Evolutionary conservation across 2,329 filamentous ascomycete genomes (phyloP).

Genomic region (Neoascochyta sp.): DNA sequence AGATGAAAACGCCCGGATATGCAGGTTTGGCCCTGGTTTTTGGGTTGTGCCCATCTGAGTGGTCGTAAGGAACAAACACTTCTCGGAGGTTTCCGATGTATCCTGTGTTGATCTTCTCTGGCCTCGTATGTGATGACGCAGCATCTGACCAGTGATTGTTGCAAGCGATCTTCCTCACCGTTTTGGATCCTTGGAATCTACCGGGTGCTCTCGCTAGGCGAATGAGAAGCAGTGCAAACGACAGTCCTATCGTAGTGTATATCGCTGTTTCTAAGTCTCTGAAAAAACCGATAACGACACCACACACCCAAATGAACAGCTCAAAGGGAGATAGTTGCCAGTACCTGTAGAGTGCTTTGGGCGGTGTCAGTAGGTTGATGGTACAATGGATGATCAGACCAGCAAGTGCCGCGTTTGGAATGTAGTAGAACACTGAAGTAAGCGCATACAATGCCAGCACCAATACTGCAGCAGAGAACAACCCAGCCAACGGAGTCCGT

Average conservation of each 20-base stretch:
- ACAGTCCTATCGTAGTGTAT: slow-evolving; percentile 75
- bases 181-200: slow-evolving; percentile 18
- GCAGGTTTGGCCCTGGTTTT: slow-evolving; percentile 58
- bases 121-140: not conserved
- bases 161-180: slow-evolving; percentile 15
- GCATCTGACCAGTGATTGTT: slow-evolving; percentile 52
- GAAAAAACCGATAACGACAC: slow-evolving; percentile 84
- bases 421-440: slow-evolving; percentile 84
- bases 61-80: slow-evolving; percentile 33
- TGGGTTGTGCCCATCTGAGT: slow-evolving; percentile 58
- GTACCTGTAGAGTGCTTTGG: slow-evolving; percentile 85
- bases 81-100: slow-evolving; percentile 19
- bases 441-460: slow-evolving; percentile 83
- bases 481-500: slow-evolving; percentile 79
- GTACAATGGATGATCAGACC: slow-evolving; percentile 93
- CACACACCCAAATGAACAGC: slow-evolving; percentile 82
- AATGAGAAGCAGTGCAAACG: slow-evolving; percentile 72
- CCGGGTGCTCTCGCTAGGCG: slow-evolving; percentile 45
- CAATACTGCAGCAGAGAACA: slow-evolving; percentile 78
- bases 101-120: not conserved
- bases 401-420: slow-evolving; percentile 72
- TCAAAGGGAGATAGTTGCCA: slow-evolving; percentile 88
- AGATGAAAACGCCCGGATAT: slow-evolving; percentile 82
- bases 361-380: slow-evolving; percentile 81
- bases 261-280: slow-evolving; percentile 82